Base-by-base conservation (phyloP, 352 stramenopile species). In the Phytophthora syringae region DNA sequence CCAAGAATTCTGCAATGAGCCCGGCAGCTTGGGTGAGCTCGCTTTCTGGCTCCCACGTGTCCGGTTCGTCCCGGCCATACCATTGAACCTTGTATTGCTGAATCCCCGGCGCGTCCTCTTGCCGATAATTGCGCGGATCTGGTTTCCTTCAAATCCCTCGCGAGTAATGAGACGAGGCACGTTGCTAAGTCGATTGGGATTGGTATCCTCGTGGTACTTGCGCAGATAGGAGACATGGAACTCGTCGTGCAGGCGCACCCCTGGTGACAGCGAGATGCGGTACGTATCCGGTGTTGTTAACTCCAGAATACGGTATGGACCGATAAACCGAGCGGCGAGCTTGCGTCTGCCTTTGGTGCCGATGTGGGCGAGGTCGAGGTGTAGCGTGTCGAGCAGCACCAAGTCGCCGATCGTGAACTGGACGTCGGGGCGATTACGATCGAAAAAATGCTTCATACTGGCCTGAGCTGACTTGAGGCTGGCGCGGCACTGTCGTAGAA, bases 351-450 rank as follows among this genome's bases (percentile, higher is more conserved):
- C 52, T 18, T 39, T 10, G 0, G 25, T 12, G 28, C 52, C 52
- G 11, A 59, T 10, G 24, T 50, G 52, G n/a, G 37, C 37, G 13
- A 59, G 16, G 20, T 59, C 39, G n/a, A 59, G 51, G 24, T 59
- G 7, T 2, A 7, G 24, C 1, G 34, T 49, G 34, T 57, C 18
- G 9, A 48, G 36, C 5, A 37, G 12, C 34, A 16, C 36, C 50
- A 4, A 57, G n/a, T n/a, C 36, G 1, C 5, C 3, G 16, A 49
- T 25, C 10, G n/a, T n/a, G n/a, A n/a, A n/a, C n/a, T n/a, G 13
- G 3, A 37, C 3, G 4, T 48, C 16, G 6, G 50, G 50, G 10
- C 50, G 50, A 11, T 48, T 15, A n/a, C 16, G 20, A 39, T 55
- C 49, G 18, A 34, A 55, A 10, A 21, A 21, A 10, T 51, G 21